Percentiles rank a stretch among this genome's conserved stretches.
Evolutionary conservation across 805 yeast genomes (phyloP).

Genomic region (Starmerella apis): DNA sequence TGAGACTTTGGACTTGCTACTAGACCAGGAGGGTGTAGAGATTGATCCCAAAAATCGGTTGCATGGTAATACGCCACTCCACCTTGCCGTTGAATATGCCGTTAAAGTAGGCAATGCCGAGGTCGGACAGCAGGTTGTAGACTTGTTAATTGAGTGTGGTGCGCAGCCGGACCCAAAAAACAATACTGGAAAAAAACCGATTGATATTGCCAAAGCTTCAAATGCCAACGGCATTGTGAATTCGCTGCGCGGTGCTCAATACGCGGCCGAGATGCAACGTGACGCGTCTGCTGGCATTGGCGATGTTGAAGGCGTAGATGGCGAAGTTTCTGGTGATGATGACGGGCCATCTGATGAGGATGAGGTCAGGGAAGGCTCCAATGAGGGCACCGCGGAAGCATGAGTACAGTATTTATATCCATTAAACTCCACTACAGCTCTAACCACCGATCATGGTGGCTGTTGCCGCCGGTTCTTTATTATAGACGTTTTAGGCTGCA

Average conservation of each 20-base stretch:
- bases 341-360: constrained; percentile 13
- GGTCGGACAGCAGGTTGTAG: constrained; percentile 52
- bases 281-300: constrained; percentile 20
- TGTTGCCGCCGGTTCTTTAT: too few species aligned
- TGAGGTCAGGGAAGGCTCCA: background rate
- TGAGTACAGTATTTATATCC: constrained; percentile 1
- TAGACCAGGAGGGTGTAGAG: constrained; percentile 85
- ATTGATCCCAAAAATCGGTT: constrained; percentile 65
- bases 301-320: constrained; percentile 21
- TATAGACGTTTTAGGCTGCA: too few species aligned
- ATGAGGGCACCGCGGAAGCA: constrained; percentile 4
- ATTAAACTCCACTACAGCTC: background rate
- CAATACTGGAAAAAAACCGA: constrained; percentile 58
- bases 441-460: too few species aligned
- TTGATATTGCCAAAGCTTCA: constrained; percentile 45
- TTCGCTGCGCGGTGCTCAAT: constrained; percentile 72
- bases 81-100: constrained; percentile 68
- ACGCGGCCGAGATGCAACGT: constrained; percentile 25
- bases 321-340: constrained; percentile 12
- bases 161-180: constrained; percentile 57
- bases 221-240: constrained; percentile 48
- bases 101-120: constrained; percentile 57
- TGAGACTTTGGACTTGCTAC: constrained; percentile 69
- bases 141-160: constrained; percentile 82
- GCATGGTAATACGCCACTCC: constrained; percentile 83